Conservation (phyloP, 805 yeast genomes). For the Zygoascus bituminiphila region DNA sequence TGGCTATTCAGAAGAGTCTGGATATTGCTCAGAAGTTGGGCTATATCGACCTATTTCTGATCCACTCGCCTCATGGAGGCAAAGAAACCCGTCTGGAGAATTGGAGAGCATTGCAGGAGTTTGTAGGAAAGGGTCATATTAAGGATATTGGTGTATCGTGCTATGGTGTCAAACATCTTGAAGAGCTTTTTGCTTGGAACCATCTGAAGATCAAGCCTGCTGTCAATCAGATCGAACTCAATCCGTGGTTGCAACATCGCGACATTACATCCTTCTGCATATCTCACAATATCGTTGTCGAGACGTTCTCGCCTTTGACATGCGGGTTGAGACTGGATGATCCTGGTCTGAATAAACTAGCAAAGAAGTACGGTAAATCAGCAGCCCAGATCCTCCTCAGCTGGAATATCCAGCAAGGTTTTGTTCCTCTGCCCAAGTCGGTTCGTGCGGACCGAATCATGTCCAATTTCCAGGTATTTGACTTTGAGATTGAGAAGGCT, state of each 20-base stretch:
- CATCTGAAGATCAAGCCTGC: slow-evolving; percentile 51
- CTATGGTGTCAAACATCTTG: slow-evolving; percentile 47
- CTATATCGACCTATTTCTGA: slow-evolving; percentile 63
- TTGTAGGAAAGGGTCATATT: slow-evolving; percentile 41
- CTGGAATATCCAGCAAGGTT: slow-evolving; percentile 43
- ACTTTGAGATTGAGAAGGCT: slow-evolving; percentile 30
- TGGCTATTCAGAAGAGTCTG: slow-evolving; percentile 50
- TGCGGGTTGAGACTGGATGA: slow-evolving; percentile 54
- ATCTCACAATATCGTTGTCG: slow-evolving; percentile 47
- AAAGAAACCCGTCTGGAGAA: slow-evolving; percentile 16
- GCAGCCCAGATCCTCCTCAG: slow-evolving; percentile 47
- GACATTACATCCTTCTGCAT: slow-evolving; percentile 56
- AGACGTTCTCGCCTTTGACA: slow-evolving; percentile 77
- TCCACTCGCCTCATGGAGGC: slow-evolving; percentile 42
- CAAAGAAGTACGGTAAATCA: slow-evolving; percentile 43
- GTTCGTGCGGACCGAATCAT: slow-evolving; percentile 47
- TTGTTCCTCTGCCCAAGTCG: slow-evolving; percentile 68
- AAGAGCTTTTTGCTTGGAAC: slow-evolving; percentile 42
- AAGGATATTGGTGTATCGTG: slow-evolving; percentile 57
- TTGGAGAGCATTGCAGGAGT: slow-evolving; percentile 38
- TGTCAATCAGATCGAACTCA: slow-evolving; percentile 74
- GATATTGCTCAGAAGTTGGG: slow-evolving; percentile 39
- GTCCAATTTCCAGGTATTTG: slow-evolving; percentile 48
- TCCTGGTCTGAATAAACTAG: slow-evolving; percentile 44
- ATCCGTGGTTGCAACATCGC: slow-evolving; percentile 70